Conservation (phyloP, 176 grass and related monocot species). For the Oryza punctata region DNA sequence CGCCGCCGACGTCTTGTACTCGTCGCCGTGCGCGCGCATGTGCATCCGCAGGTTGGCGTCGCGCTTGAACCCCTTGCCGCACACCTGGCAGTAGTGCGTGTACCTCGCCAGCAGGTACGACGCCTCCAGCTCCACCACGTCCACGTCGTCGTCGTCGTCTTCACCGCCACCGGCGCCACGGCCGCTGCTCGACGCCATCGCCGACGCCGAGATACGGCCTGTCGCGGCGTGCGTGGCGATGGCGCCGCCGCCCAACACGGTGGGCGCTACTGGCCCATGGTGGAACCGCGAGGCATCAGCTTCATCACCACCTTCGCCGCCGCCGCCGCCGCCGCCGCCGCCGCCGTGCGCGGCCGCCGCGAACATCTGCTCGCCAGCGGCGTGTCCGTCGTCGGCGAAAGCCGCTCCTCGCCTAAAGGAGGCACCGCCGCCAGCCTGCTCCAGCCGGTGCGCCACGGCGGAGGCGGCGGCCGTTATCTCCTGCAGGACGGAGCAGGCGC, state of each 20-base stretch:
- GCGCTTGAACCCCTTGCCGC: slow-evolving; percentile 95
- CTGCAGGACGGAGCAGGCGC: neutral
- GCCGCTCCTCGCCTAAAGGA: neutral
- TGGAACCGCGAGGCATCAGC: neutral
- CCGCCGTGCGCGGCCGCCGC: neutral
- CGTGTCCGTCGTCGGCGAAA: slow-evolving; percentile 16
- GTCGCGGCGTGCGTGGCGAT: too few species aligned
- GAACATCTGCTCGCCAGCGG: neutral
- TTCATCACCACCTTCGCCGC: neutral
- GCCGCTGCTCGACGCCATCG: neutral
- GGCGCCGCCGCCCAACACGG: slow-evolving; percentile 27
- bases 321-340: neutral
- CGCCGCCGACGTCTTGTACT: slow-evolving; percentile 57
- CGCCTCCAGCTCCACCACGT: slow-evolving; percentile 72
- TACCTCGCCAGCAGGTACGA: slow-evolving; percentile 70
- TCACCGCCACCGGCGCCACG: neutral
- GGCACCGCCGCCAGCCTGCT: neutral
- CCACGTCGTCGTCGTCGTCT: neutral
- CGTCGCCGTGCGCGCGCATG: slow-evolving; percentile 89
- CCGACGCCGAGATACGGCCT: too few species aligned
- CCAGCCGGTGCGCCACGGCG: neutral
- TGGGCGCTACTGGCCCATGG: neutral
- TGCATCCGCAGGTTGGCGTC: slow-evolving; percentile 90
- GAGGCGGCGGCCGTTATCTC: neutral
- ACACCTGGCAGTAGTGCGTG: slow-evolving; percentile 81